Conservation (phyloP, 192 early-diverging fungal genomes). For the Diversispora eburnea region DNA sequence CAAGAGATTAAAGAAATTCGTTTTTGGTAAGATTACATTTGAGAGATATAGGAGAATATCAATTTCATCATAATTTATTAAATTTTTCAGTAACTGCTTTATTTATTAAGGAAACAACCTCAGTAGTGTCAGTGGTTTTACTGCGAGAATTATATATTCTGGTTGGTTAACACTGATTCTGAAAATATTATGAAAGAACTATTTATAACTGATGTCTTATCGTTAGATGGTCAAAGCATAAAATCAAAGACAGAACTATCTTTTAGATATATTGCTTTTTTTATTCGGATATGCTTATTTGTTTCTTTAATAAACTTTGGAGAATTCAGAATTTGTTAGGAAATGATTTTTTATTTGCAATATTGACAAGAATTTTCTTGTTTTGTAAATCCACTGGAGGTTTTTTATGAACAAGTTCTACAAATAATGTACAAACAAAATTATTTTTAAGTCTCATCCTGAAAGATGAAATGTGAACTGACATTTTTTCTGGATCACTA, state of each 20-base stretch:
- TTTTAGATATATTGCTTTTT: neutral
- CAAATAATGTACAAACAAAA: neutral
- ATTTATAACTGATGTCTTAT: slow-evolving; percentile 7
- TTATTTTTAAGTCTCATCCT: slow-evolving; percentile 10
- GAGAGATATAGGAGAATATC: too few species aligned
- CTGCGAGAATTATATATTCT: neutral
- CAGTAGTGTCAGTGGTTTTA: neutral
- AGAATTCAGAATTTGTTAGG: slow-evolving; percentile 4
- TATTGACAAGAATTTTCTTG: slow-evolving; percentile 13
- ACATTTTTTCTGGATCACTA: slow-evolving; percentile 13
- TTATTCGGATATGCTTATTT: neutral
- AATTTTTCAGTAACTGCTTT: too few species aligned
- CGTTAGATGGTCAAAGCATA: slow-evolving; percentile 11
- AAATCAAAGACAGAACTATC: slow-evolving; percentile 3
- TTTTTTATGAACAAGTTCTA: slow-evolving; percentile 11
- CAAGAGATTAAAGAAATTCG: too few species aligned
- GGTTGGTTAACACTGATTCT: neutral
- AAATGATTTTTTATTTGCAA: slow-evolving; percentile 4
- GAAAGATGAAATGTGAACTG: neutral
- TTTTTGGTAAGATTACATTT: too few species aligned
- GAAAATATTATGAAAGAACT: neutral
- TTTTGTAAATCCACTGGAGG: slow-evolving; percentile 1
- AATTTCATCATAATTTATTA: too few species aligned
- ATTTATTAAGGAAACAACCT: neutral
- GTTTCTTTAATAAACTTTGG: slow-evolving; percentile 9